Conservation (phyloP, 2,329 filamentous ascomycete genomes). For the Alternaria sp. region DNA sequence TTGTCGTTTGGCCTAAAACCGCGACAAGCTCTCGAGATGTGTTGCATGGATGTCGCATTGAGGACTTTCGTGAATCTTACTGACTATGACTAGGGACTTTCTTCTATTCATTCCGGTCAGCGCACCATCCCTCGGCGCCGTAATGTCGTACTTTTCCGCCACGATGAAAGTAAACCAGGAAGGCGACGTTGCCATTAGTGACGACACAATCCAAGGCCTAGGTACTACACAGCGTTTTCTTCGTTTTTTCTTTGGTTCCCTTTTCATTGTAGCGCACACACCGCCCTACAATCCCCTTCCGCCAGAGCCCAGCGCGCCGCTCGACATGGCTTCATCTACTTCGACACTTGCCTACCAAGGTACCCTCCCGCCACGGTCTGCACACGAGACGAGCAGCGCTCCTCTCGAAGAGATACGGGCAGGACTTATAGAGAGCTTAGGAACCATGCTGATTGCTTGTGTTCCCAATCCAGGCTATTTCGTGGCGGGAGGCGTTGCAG, state of each 20-base stretch:
- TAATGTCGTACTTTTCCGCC: constrained; percentile 89
- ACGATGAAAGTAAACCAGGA: constrained; percentile 89
- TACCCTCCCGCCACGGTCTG: constrained; percentile 47
- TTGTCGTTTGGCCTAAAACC: background rate
- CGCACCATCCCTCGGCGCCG: constrained; percentile 75
- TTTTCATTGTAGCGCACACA: constrained; percentile 69
- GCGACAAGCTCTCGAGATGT: background rate
- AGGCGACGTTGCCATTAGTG: constrained; percentile 90
- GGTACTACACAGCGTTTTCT: constrained; percentile 78
- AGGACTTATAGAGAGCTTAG: constrained; percentile 43
- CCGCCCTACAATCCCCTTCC: constrained; percentile 46
- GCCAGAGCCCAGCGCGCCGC: constrained; percentile 29
- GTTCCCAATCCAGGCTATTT: constrained; percentile 96
- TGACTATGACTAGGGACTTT: constrained; percentile 69
- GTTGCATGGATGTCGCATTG: background rate
- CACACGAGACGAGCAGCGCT: constrained; percentile 33
- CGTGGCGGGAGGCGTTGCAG: constrained; percentile 90
- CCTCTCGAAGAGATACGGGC: constrained; percentile 36
- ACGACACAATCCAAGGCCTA: constrained; percentile 90
- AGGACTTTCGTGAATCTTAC: background rate
- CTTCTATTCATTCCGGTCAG: constrained; percentile 82
- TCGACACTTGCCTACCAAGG: constrained; percentile 32
- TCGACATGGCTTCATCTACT: constrained; percentile 37
- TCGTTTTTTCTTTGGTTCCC: constrained; percentile 76
- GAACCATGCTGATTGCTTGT: constrained; percentile 61